phyloP scores from a whole-genome alignment of 305 asterid genomes.

The Euphrasia arctica region DNA sequence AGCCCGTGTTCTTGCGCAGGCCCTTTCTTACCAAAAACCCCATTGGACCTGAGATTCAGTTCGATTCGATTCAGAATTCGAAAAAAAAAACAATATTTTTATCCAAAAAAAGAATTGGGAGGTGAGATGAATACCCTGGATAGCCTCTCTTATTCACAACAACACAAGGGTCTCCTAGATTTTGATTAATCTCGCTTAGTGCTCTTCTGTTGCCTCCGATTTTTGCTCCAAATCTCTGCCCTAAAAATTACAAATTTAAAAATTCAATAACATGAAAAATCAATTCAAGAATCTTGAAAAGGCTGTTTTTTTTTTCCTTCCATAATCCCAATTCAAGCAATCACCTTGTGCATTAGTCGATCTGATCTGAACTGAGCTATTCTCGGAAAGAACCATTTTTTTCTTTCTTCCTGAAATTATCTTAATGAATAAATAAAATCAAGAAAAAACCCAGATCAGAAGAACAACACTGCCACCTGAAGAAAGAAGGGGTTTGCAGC shows the following conservation, averaged over 20 bases:
- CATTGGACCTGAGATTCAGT: constrained; percentile 52
- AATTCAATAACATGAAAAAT: neutral
- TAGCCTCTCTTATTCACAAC: constrained; percentile 59
- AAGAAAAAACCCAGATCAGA: constrained; percentile 8
- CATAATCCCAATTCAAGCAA: neutral
- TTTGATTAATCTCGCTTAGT: constrained; percentile 61
- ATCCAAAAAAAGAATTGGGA: neutral
- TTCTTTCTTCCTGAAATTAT: neutral
- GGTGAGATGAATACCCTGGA: constrained; percentile 54
- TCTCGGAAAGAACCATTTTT: constrained; percentile 56
- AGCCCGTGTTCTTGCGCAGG: constrained; percentile 46
- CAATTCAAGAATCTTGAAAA: neutral
- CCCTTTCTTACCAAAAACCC: constrained; percentile 44
- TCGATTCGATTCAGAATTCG: neutral
- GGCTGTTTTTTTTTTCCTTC: too few species aligned
- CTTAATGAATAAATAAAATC: constrained; percentile 8
- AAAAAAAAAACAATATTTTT: neutral
- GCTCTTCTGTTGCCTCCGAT: constrained; percentile 61
- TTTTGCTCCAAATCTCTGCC: constrained; percentile 67
- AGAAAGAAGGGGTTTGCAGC: constrained; percentile 1
- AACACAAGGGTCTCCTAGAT: constrained; percentile 39
- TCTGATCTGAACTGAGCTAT: constrained; percentile 41
- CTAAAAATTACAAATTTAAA: constrained; percentile 3
- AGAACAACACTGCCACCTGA: constrained; percentile 24
- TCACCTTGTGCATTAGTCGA: constrained; percentile 52